These are phyloP conservation scores for Gossypium mustelinum DNA, from an alignment of 345 rosid genomes.

Conservation along the genomic window DNA sequence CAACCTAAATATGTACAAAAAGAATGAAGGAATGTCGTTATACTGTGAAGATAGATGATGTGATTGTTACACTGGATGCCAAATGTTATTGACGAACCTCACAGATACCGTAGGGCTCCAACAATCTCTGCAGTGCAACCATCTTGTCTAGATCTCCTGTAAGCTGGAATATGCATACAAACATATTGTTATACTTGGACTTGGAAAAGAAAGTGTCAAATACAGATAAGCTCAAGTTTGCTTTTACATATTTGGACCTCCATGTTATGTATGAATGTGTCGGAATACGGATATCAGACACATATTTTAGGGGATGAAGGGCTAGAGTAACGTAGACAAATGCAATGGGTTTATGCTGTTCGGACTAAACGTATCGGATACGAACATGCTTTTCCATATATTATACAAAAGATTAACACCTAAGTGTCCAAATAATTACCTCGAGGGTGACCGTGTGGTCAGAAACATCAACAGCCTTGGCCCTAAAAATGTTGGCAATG, in stretches of 20 bases:
- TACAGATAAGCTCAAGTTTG: no score
- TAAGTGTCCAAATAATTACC: conserved; percentile 27
- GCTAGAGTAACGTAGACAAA: no score
- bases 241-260: no score
- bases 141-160: conserved; percentile 91
- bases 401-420: no score
- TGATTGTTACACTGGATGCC: background rate
- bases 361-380: no score
- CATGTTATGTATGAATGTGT: no score
- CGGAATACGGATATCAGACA: no score
- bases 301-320: no score
- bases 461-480: conserved; percentile 70
- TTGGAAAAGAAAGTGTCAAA: no score
- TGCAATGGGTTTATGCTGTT: no score
- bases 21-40: no score
- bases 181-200: background rate
- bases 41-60: background rate
- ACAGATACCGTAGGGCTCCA: conserved; percentile 94
- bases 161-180: conserved; percentile 43
- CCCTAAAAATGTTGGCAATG: conserved; percentile 69
- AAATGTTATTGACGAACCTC: conserved; percentile 51
- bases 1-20: conserved; percentile 44
- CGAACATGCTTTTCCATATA: no score
- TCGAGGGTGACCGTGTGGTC: conserved; percentile 72
- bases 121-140: conserved; percentile 87